Base-by-base conservation (phyloP, 306 rosid genomes). In the Fragaria ananassa region DNA sequence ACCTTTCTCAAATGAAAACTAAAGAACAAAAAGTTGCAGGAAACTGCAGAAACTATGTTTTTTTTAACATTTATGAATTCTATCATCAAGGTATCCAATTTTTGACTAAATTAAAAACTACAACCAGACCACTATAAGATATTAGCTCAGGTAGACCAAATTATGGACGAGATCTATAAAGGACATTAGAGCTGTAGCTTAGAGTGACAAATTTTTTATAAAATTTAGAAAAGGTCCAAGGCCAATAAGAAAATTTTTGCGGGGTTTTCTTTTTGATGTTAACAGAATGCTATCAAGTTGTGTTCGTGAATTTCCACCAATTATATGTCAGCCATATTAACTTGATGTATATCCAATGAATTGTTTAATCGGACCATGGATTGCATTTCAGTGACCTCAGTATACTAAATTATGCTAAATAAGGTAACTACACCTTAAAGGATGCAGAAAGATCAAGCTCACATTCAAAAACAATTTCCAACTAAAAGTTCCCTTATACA, bases 401-500 rank as follows among this genome's bases (percentile, higher is more conserved):
- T 17, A 19, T 44, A 18, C 18, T 70, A n/a, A 15, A 15, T 61
- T 74, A 47, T 60, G 49, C 64, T 50, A 19, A 41, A 65, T 14
- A 74, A 78, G 23, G 78, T 41, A 78, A 63, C 71, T 56, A 56
- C 68, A 66, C 35, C 63, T 25, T 49, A 70, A 18, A 49, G 35
- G 35, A 34, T 14, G 57, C 47, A 47, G 31, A 60, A 45, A 79
- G 41, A 25, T 69, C 72, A 41, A 70, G 27, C 56, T 41, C 14
- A 23, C 3, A 13, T 14, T 31, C n/a, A 13, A 62, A 62, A 31
- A 62, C 5, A 62, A 62, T 14, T 25, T 62, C 4, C 19, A 0
- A 62, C 68, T 31, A 62, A 31, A 74, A 53, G 74, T 12, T 53
- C 34, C 80, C 65, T 39, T 76, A 79, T 57, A 19, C 81, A 62